These are phyloP conservation scores for Ceratocystis lukuohia DNA, from an alignment of 2,329 filamentous ascomycete genomes.

Conservation along the genomic window DNA sequence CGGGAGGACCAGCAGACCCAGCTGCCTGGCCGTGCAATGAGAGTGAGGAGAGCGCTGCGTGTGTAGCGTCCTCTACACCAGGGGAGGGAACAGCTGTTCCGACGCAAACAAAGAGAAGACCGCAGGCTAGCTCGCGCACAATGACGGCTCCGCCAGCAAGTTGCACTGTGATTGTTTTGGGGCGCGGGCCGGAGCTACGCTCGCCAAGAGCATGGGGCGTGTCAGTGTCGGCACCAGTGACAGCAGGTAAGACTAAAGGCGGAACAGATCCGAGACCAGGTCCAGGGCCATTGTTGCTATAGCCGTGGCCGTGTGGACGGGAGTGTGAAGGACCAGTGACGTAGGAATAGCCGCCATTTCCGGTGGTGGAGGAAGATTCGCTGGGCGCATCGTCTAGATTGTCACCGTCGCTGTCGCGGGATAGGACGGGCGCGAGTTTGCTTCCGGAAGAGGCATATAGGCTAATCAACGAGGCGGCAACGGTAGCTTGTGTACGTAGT, in stretches of 20 bases:
- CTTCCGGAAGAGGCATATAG: conserved; percentile 38
- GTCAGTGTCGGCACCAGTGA: neutral
- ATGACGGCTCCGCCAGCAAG: conserved; percentile 46
- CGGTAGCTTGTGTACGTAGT: conserved; percentile 50
- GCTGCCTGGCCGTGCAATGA: conserved; percentile 5
- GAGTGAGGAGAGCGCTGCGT: conserved; percentile 12
- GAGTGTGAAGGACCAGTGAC: no score
- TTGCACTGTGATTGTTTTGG: conserved; percentile 41
- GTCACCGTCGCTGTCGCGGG: conserved; percentile 24
- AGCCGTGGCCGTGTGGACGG: neutral
- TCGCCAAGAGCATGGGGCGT: neutral
- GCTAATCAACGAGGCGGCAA: conserved; percentile 48
- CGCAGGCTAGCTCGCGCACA: conserved; percentile 43
- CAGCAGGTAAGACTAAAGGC: neutral
- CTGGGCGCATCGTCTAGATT: conserved; percentile 21
- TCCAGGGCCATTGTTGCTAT: neutral
- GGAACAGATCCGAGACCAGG: neutral
- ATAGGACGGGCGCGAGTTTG: conserved; percentile 32
- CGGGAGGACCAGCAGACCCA: neutral
- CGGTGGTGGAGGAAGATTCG: conserved; percentile 16
- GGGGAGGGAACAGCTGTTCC: conserved; percentile 30
- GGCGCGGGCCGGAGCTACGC: conserved; percentile 6
- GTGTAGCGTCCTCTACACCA: conserved; percentile 10
- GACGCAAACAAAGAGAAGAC: conserved; percentile 48
- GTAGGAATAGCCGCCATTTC: neutral